These are phyloP conservation scores for Monotropa hypopitys DNA, from an alignment of 179 eudicot genomes.

Conservation along the genomic window DNA sequence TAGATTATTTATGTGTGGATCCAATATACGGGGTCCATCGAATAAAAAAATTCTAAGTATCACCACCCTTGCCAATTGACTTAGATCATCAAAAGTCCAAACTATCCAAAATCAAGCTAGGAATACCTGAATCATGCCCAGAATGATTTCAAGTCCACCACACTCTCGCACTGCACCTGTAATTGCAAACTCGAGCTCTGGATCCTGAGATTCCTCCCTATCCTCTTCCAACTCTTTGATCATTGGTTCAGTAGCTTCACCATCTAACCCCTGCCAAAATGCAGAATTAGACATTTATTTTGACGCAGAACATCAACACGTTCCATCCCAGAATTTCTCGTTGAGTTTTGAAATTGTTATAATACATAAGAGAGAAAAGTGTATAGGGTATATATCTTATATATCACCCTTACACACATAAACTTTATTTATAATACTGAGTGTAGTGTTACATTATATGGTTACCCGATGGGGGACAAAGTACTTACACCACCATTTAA, in stretches of 20 bases:
- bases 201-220: slow-evolving; percentile 97
- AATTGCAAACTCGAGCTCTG: slow-evolving; percentile 94
- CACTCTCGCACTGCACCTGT: slow-evolving; percentile 93
- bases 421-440: too few relatives aligned
- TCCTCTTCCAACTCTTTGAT: slow-evolving; percentile 97
- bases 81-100: neutral
- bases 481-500: too few relatives aligned
- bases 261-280: slow-evolving; percentile 79
- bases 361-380: too few relatives aligned
- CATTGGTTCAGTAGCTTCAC: slow-evolving; percentile 99
- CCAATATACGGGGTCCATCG: too few relatives aligned
- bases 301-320: neutral
- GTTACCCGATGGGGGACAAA: too few relatives aligned
- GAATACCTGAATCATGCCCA: slow-evolving; percentile 77
- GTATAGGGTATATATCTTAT: too few relatives aligned
- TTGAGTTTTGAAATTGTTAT: too few relatives aligned
- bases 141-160: slow-evolving; percentile 83
- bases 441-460: too few relatives aligned
- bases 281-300: slow-evolving; percentile 1
- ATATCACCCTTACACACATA: too few relatives aligned
- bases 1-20: too few relatives aligned
- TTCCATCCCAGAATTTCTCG: neutral
- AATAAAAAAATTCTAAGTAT: neutral
- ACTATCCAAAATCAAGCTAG: neutral
- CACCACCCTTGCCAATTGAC: neutral